Evolutionary conservation across 2,329 filamentous ascomycete genomes (phyloP).

Genomic region (Dactylellina drechsleri): DNA sequence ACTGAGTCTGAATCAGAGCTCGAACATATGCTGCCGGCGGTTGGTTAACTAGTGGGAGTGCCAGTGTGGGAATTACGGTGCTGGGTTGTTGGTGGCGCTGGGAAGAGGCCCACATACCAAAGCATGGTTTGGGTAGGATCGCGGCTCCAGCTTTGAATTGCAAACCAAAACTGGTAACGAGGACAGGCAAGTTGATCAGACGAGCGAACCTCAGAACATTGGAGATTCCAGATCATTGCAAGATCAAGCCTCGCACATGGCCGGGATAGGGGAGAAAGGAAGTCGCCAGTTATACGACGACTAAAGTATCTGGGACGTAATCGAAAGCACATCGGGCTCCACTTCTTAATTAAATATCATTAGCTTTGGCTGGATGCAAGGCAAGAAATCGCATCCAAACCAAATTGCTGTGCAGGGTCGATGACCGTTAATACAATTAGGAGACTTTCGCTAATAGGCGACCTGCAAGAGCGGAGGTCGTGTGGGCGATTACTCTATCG

Average conservation of each 20-base stretch:
- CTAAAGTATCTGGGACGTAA: background rate
- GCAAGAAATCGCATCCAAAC: background rate
- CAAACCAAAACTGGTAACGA: slow-evolving; percentile 1
- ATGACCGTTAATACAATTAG: slow-evolving; percentile 35
- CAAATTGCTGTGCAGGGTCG: slow-evolving; percentile 1
- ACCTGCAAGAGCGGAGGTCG: slow-evolving; percentile 23
- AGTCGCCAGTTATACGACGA: slow-evolving; percentile 9
- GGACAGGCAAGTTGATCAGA: slow-evolving; percentile 28
- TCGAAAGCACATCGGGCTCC: background rate
- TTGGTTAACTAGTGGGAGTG: slow-evolving; percentile 69
- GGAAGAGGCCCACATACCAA: slow-evolving; percentile 68
- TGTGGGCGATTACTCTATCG: slow-evolving; percentile 49
- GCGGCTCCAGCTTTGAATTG: slow-evolving; percentile 65
- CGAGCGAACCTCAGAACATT: slow-evolving; percentile 35
- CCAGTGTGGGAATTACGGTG: slow-evolving; percentile 68
- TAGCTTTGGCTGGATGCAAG: slow-evolving; percentile 1
- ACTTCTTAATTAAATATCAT: slow-evolving; percentile 11
- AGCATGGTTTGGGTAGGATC: slow-evolving; percentile 71
- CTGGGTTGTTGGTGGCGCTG: slow-evolving; percentile 64
- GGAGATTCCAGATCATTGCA: slow-evolving; percentile 32
- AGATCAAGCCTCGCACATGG: slow-evolving; percentile 33
- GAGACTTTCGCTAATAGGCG: slow-evolving; percentile 21
- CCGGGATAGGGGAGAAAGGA: slow-evolving; percentile 17
- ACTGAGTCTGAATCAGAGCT: slow-evolving; percentile 62
- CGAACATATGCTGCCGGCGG: slow-evolving; percentile 68